Base-by-base conservation (phyloP, 2,329 filamentous ascomycete species). In the Penicillium concentricum region DNA sequence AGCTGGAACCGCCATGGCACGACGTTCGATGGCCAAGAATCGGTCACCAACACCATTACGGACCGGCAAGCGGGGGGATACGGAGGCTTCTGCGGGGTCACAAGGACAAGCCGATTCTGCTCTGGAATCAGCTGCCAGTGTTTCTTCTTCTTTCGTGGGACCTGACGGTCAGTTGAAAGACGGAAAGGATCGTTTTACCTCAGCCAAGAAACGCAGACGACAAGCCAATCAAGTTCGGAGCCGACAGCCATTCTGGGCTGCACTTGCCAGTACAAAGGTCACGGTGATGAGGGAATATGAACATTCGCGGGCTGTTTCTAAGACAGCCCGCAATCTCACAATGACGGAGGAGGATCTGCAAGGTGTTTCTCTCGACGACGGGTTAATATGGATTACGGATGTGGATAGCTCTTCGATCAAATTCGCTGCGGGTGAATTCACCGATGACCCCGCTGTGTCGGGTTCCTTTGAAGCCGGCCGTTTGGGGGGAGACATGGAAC, bases 211-310 rank as follows among this genome's bases (percentile, higher is more conserved):
- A 78, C 89, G 90, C 78, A 86, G 89, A 77, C 93, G 94, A 78
- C 91, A 96, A 76, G 93, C 90, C 70, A 92, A 91, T 57, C 90
- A 94, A 74, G 91, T 96, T 64, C 84, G 92, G 74, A 90, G 91
- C 72, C 87, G 91, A 70, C 92, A 97, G 77, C 92, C 92, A 47
- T 84, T 97, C 63, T 97, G 92, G 92, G 91, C 92, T 62, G 92
- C 92, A 46, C 84, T 97, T 66, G 92, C 92, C 50, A 96, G 91
- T 77, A 96, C 92, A 70, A 97, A 97, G 81, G 92, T 97, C 72
- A 93, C 94, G 67, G 91, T 96, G 77, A 87, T 95, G 70, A 94
- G 96, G 78, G 92, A 92, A 75, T 90, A 91, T 67, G 89, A 92
- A 76, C 84, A 95, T 72, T 93, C 90, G 76, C 79, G 83, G 63